Base-by-base conservation (phyloP, 1,284 basidiomycete genomes). In the Melampsora larici-populina region DNA sequence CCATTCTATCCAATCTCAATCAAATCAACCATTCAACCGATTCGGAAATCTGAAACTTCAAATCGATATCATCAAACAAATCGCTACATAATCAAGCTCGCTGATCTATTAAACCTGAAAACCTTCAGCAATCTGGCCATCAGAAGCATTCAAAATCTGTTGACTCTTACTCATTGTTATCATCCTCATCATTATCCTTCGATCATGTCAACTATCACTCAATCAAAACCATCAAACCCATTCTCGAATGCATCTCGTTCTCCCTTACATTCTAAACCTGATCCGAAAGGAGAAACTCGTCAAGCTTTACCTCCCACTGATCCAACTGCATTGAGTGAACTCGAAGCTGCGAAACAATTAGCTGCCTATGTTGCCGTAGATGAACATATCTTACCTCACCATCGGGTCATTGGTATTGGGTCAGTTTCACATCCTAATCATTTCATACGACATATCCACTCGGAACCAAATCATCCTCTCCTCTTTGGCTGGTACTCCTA, bases 341-440 rank as follows among this genome's bases (percentile, higher is more conserved):
- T 85, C 58, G 84, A 85, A 70, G 81, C 81, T 48, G 90, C 94
- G 29, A 99, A 99, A 86, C 88, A 89, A 70, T 87, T 97, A 13
- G 96, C 97, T 18, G 96, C 95, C 1, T 97, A 90, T 85, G 92
- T 93, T 3, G 96, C 97, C 0, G 96, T 99, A 1, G 95, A 99
- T 84, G 88, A 90, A 75, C 91, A 98, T 85, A 88, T 99, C 58
- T 88, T 88, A 74, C 88, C 90, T 18, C 87, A 93, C 81, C 91
- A 97, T 85, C 90, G 90, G 86, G 93, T 93, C 81, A 81, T 89
- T 85, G 69, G 78, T 63, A 84, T 84, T 48, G 83, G 83, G 15
- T 82, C 36, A 18, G 48, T 60, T 13, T 17, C 15, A 43, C 15
- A 46, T 63, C 29, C 64, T 55, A 31, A 11, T 67, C 68, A 18